These are phyloP conservation scores for Tolypocladium inflatum DNA, from an alignment of 2,329 filamentous ascomycete species.

Conservation along the genomic window DNA sequence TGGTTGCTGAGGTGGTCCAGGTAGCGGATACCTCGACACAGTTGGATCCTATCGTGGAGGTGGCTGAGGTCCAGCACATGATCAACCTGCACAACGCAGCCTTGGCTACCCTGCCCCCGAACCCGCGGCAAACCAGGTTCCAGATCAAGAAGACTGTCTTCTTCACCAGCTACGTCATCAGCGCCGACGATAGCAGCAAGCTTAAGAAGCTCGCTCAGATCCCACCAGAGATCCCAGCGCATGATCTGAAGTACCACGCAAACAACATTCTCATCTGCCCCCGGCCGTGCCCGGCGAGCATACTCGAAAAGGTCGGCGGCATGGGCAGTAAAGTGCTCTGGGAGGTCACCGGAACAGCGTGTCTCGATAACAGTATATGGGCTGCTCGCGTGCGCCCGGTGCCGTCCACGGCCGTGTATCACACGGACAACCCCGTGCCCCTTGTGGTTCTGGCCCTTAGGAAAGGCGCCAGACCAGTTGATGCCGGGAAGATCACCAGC, in stretches of 20 bases:
- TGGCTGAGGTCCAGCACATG: constrained; percentile 78
- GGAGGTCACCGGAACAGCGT: constrained; percentile 69
- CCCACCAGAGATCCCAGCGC: constrained; percentile 50
- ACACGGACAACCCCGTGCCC: constrained; percentile 72
- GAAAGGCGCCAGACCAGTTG: constrained; percentile 65
- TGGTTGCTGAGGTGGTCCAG: constrained; percentile 74
- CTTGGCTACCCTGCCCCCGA: constrained; percentile 19
- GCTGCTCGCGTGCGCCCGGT: constrained; percentile 71
- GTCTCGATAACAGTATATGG: constrained; percentile 76
- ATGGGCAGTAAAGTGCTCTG: constrained; percentile 76
- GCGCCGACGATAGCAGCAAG: constrained; percentile 58
- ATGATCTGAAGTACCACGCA: constrained; percentile 70
- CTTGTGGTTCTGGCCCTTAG: constrained; percentile 75
- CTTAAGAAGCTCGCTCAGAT: constrained; percentile 62
- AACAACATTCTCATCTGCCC: constrained; percentile 89
- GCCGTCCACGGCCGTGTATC: constrained; percentile 53
- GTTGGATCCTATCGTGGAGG: constrained; percentile 69
- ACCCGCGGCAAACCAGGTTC: constrained; percentile 35
- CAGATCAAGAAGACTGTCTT: constrained; percentile 80
- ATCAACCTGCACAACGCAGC: constrained; percentile 76
- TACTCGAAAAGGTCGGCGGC: constrained; percentile 78
- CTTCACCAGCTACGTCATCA: constrained; percentile 87
- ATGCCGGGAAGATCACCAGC: constrained; percentile 71
- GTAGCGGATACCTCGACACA: constrained; percentile 67
- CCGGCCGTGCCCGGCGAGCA: constrained; percentile 59